Base-by-base conservation (phyloP, 345 rosid genomes). In the Eucalyptus caleyi region DNA sequence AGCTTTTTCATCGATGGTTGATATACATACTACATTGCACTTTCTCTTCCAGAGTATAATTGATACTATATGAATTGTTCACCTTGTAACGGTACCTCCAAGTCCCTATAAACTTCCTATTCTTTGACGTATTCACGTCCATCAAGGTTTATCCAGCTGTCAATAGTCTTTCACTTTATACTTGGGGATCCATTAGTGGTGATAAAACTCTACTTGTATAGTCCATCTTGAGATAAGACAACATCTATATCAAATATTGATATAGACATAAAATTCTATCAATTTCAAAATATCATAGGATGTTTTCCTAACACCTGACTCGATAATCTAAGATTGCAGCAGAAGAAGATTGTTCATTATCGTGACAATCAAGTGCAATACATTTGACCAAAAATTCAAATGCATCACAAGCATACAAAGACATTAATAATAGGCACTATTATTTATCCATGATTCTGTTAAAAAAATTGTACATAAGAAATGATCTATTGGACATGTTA, bases 271-370 rank as follows among this genome's bases (percentile, higher is more conserved):
- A 56, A 56, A 1, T 23, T 56, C 1, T 56, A 0, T 24, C 27
- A 56, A 24, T 56, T 56, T 56, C 6, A 56, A 56, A 56, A 24
- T 56, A 56, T 56, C 62, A 56, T 24, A 24, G 30, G 62, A 56
- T 9, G 27, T 56, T 56, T 56, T 56, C 62, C 30, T 3, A 23
- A 56, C 1, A 56, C 6, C 6, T 56, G 0, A 10, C 62, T 56
- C 6, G 1, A 10, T 56, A 10, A 56, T 56, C 3, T 23, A 10
- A 56, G 30, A 24, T 56, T 56, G 6, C 0, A 56, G 30, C 1
- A 56, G 0, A 24, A 56, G 62, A 56, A 56, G 62, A 56, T 24
- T 56, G 12, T 56, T 9, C 27, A 56, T 56, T 56, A 56, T 24
- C 0, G 6, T 10, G 13, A 56, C 62, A 24, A 56, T 56, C 62